Evolutionary conservation across 345 rosid genomes (phyloP).

Genomic region (Bruguiera parviflora): DNA sequence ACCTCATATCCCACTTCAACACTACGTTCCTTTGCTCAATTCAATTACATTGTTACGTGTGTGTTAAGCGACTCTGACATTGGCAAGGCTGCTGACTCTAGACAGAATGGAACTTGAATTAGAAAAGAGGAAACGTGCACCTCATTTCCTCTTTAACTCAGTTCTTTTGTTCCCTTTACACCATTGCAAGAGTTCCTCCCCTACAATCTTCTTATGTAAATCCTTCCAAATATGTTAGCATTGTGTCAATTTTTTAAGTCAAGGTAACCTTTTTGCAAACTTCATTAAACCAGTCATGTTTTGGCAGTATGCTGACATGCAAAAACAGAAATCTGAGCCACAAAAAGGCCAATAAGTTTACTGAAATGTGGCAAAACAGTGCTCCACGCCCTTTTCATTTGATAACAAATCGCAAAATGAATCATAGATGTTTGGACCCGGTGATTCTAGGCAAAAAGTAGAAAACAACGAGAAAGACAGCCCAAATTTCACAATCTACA

Average conservation of each 20-base stretch:
- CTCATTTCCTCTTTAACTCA: too few species aligned
- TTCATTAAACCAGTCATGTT: slow-evolving; percentile 87
- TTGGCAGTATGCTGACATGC: slow-evolving; percentile 68
- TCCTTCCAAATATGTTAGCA: slow-evolving; percentile 68
- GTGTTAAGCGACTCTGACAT: slow-evolving; percentile 58
- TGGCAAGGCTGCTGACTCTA: not conserved
- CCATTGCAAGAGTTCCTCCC: too few species aligned
- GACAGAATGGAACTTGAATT: too few species aligned
- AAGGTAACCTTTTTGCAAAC: slow-evolving; percentile 56
- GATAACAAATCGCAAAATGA: too few species aligned
- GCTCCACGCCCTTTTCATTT: not conserved
- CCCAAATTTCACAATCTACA: too few species aligned
- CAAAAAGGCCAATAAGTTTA: slow-evolving; percentile 7
- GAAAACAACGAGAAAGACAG: too few species aligned
- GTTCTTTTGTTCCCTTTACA: too few species aligned
- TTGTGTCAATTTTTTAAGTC: slow-evolving; percentile 7
- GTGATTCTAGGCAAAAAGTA: too few species aligned
- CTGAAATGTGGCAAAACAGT: not conserved
- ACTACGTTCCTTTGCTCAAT: not conserved
- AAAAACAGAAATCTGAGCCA: not conserved
- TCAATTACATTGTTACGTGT: slow-evolving; percentile 23
- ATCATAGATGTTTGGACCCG: too few species aligned
- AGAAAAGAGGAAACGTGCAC: not conserved
- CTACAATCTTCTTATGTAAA: too few species aligned
- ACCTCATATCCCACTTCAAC: too few species aligned